Percentiles rank a stretch among this genome's conserved stretches.
phyloP scores from a whole-genome alignment of 805 yeast species.

The Blastobotrys muscicola region DNA sequence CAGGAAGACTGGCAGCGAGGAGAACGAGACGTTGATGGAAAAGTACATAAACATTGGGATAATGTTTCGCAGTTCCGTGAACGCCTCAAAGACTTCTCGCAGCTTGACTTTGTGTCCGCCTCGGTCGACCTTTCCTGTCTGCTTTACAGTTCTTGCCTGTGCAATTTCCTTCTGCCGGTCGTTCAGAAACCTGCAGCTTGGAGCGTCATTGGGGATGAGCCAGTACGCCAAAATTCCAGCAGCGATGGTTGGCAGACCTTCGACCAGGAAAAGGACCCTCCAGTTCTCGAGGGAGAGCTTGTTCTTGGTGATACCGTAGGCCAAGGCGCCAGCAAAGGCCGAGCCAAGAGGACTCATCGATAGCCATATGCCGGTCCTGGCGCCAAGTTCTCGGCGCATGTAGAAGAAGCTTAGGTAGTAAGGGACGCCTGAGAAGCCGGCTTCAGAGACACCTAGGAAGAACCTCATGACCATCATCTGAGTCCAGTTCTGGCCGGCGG shows the following conservation, averaged over 20 bases:
- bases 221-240: constrained; percentile 27
- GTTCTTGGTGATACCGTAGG: constrained; percentile 27
- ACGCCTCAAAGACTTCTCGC: constrained; percentile 5
- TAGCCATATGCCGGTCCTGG: constrained; percentile 23
- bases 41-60: constrained; percentile 18
- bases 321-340: constrained; percentile 48
- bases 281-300: constrained; percentile 27
- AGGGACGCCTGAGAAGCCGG: constrained; percentile 26
- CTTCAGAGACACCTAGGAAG: constrained; percentile 32
- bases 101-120: constrained; percentile 5
- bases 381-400: constrained; percentile 21
- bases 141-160: constrained; percentile 8
- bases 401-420: constrained; percentile 26
- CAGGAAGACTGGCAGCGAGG: constrained; percentile 39
- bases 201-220: constrained; percentile 29
- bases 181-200: constrained; percentile 40
- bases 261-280: constrained; percentile 40
- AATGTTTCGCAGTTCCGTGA: constrained; percentile 9
- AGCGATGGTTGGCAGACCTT: constrained; percentile 36
- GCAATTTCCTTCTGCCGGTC: constrained; percentile 28
- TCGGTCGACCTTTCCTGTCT: constrained; percentile 8
- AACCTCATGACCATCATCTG: constrained; percentile 34
- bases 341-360: constrained; percentile 37
- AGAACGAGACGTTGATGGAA: constrained; percentile 20
- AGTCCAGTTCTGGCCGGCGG: constrained; percentile 34